Conservation (phyloP, 2,329 filamentous ascomycete species). For the Trichophyton rubrum region DNA sequence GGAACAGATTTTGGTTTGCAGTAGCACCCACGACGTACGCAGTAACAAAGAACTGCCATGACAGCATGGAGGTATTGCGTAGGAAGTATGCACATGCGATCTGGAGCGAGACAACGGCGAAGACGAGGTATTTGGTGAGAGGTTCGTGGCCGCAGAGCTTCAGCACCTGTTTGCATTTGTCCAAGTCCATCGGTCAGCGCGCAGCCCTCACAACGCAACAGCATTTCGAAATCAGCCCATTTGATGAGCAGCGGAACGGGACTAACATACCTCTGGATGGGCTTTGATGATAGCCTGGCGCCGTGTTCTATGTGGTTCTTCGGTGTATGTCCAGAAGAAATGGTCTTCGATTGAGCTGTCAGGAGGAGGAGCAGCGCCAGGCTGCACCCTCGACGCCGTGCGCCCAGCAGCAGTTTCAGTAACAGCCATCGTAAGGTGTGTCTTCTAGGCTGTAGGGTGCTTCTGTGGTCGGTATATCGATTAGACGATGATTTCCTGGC, state of each 20-base stretch:
- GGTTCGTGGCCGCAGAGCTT: conserved; percentile 96
- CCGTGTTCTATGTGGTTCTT: conserved; percentile 87
- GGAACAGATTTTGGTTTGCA: conserved; percentile 94
- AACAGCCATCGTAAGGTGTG: background rate
- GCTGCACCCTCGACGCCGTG: background rate
- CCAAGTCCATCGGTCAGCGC: background rate
- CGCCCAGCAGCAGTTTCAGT: background rate
- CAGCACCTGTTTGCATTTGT: conserved; percentile 51
- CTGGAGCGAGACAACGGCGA: conserved; percentile 72
- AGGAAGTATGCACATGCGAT: conserved; percentile 64
- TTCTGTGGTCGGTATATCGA: background rate
- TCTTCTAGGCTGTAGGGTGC: background rate
- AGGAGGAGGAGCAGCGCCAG: conserved; percentile 17
- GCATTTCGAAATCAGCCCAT: background rate
- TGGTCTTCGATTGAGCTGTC: conserved; percentile 36
- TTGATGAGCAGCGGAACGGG: conserved; percentile 4
- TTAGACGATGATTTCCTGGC: background rate
- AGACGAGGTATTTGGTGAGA: conserved; percentile 84
- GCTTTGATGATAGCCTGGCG: conserved; percentile 94
- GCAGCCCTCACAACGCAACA: background rate
- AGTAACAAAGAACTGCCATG: conserved; percentile 70
- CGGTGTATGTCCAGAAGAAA: conserved; percentile 99
- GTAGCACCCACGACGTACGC: conserved; percentile 90
- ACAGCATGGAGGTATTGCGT: conserved; percentile 64
- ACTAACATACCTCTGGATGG: conserved; percentile 65